Evolutionary conservation across 257 asterid species (phyloP).

Genomic region (Solanum pimpinellifolium): DNA sequence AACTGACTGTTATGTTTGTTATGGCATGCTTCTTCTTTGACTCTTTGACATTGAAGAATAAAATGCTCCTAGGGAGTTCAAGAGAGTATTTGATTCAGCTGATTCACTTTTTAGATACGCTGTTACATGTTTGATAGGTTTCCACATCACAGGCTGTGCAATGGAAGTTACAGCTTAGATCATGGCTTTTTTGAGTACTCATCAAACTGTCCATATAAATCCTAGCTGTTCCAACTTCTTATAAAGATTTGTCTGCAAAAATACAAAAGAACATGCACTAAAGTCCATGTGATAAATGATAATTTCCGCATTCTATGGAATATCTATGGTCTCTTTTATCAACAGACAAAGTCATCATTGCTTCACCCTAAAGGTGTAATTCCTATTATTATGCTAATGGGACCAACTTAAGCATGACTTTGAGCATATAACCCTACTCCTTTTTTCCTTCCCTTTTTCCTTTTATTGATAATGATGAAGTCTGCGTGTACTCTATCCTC

Average conservation of each 20-base stretch:
- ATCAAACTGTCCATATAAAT: not conserved
- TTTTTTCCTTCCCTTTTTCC: not conserved
- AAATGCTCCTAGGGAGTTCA: not conserved
- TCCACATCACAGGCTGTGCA: not conserved
- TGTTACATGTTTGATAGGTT: not conserved
- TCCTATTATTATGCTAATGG: slow-evolving; percentile 6
- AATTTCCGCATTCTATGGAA: slow-evolving; percentile 8
- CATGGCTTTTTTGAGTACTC: not conserved
- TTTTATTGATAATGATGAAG: not conserved
- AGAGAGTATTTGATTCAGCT: not conserved
- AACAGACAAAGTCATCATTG: slow-evolving; percentile 1
- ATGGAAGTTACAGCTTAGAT: not conserved
- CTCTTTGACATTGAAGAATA: not conserved
- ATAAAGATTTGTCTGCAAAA: not conserved
- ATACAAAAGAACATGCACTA: not conserved
- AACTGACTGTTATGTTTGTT: not conserved
- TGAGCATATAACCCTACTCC: not conserved
- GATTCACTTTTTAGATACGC: not conserved
- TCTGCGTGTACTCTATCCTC: not conserved
- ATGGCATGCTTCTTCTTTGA: not conserved
- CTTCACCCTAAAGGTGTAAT: not conserved
- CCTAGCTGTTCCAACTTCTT: not conserved
- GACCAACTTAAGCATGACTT: slow-evolving; percentile 10
- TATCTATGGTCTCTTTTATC: not conserved
- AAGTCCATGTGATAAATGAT: slow-evolving; percentile 12